Percentiles rank a stretch among this genome's conserved stretches.
phyloP scores from a whole-genome alignment of 768 basidiomycete species.

The Leccinum variicolor region DNA sequence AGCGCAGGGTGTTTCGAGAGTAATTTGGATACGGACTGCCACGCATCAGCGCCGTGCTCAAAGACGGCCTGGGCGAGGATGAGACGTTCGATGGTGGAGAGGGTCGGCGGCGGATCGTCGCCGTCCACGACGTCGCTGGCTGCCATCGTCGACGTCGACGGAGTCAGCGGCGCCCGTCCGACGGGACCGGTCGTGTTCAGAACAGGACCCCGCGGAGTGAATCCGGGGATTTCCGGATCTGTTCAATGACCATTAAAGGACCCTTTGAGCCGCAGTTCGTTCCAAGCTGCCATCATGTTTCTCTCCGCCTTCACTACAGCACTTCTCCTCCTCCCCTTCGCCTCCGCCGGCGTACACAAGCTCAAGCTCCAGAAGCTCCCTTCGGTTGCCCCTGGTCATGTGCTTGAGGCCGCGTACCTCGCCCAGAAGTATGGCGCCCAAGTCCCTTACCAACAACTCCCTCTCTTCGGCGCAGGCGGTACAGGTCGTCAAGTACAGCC shows the following conservation, averaged over 20 bases:
- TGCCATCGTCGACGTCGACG: slow-evolving; percentile 15
- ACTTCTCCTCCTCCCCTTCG: slow-evolving; percentile 44
- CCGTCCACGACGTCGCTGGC: not conserved
- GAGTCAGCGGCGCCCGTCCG: not conserved
- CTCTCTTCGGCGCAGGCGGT: slow-evolving; percentile 73
- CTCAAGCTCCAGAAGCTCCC: slow-evolving; percentile 89
- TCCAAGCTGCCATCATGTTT: slow-evolving; percentile 34
- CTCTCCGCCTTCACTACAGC: slow-evolving; percentile 36
- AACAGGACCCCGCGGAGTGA: not conserved
- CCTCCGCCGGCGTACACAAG: slow-evolving; percentile 63
- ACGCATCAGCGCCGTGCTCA: slow-evolving; percentile 69
- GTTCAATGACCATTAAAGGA: slow-evolving; percentile 22
- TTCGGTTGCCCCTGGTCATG: slow-evolving; percentile 54
- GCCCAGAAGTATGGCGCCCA: slow-evolving; percentile 85
- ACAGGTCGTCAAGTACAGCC: slow-evolving; percentile 60
- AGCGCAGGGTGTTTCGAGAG: slow-evolving; percentile 72
- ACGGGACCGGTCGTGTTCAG: not conserved
- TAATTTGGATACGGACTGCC: slow-evolving; percentile 63
- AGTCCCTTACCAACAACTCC: slow-evolving; percentile 45
- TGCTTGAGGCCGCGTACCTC: slow-evolving; percentile 78
- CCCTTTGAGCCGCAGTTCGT: slow-evolving; percentile 2
- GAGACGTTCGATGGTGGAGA: slow-evolving; percentile 60
- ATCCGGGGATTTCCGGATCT: slow-evolving; percentile 22
- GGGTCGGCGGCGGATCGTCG: slow-evolving; percentile 6
- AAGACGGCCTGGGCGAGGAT: slow-evolving; percentile 85